These are phyloP conservation scores for Diddensiella caesifluorescens DNA, from an alignment of 805 yeast species.

Conservation along the genomic window DNA sequence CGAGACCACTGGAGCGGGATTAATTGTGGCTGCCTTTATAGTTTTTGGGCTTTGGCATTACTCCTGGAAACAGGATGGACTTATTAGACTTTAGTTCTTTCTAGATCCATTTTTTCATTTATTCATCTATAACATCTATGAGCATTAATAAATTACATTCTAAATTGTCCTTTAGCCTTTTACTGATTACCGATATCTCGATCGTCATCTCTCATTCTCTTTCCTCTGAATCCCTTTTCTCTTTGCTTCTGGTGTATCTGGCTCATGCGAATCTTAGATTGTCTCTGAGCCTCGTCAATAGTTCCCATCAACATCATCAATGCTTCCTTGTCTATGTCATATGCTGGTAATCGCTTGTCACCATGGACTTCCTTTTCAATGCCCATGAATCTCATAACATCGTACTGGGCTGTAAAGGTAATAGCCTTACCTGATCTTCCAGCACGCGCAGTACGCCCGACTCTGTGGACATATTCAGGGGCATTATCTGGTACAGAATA, in stretches of 20 bases:
- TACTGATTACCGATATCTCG: constrained; percentile 42
- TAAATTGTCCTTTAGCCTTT: not conserved
- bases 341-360: constrained; percentile 73
- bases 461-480: constrained; percentile 92
- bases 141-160: too few species aligned
- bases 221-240: constrained; percentile 29
- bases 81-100: not conserved
- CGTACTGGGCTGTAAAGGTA: constrained; percentile 88
- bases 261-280: constrained; percentile 76
- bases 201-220: constrained; percentile 40
- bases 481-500: constrained; percentile 94
- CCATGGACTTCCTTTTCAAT: constrained; percentile 77
- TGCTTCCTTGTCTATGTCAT: constrained; percentile 68
- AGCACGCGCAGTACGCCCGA: constrained; percentile 99
- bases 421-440: constrained; percentile 84
- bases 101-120: too few species aligned
- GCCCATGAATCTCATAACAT: constrained; percentile 78
- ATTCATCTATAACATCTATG: too few species aligned
- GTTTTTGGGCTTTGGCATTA: constrained; percentile 19
- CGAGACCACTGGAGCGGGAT: constrained; percentile 24
- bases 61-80: constrained; percentile 16
- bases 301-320: constrained; percentile 75
- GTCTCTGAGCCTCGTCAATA: constrained; percentile 87
- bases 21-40: constrained; percentile 20
- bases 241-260: constrained; percentile 50